phyloP scores from a whole-genome alignment of 2,329 filamentous ascomycete genomes.

The Colletotrichum limetticola region DNA sequence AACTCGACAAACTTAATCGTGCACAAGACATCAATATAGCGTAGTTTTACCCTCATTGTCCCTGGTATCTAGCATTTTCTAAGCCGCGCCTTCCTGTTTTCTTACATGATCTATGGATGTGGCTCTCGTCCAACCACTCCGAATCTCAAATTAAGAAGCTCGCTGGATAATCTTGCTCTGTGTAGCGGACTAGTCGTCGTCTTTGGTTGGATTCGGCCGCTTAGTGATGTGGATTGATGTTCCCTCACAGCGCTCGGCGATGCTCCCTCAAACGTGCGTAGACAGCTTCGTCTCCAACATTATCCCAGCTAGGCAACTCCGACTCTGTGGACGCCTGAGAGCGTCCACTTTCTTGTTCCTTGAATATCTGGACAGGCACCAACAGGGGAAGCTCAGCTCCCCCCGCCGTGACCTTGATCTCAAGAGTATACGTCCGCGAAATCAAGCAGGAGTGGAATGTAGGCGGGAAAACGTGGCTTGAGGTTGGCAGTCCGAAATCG shows the following conservation, averaged over 20 bases:
- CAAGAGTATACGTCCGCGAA: slow-evolving; percentile 64
- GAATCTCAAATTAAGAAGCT: too few relatives aligned
- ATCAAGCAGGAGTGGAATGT: slow-evolving; percentile 69
- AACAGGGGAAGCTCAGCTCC: slow-evolving; percentile 54
- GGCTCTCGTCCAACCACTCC: too few relatives aligned
- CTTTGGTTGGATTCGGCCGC: too few relatives aligned
- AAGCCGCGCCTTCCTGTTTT: too few relatives aligned
- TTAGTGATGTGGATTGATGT: background rate
- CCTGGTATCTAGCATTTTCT: too few relatives aligned
- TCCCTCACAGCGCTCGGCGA: too few relatives aligned
- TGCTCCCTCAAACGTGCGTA: background rate
- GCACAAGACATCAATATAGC: background rate
- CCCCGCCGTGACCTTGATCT: slow-evolving; percentile 53
- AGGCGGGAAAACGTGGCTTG: slow-evolving; percentile 62
- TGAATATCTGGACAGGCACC: slow-evolving; percentile 63
- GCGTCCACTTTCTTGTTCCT: slow-evolving; percentile 45
- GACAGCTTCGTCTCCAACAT: background rate
- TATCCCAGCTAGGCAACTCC: background rate
- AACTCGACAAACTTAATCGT: background rate
- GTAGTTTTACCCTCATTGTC: background rate
- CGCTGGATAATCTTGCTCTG: too few relatives aligned
- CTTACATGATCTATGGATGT: too few relatives aligned
- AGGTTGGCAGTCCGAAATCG: slow-evolving; percentile 58
- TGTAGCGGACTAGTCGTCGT: too few relatives aligned
- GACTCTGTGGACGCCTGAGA: background rate